Percentiles rank a stretch among this genome's conserved stretches.
Conservation (phyloP, 179 eudicot genomes). For the Beta corolliflora region DNA sequence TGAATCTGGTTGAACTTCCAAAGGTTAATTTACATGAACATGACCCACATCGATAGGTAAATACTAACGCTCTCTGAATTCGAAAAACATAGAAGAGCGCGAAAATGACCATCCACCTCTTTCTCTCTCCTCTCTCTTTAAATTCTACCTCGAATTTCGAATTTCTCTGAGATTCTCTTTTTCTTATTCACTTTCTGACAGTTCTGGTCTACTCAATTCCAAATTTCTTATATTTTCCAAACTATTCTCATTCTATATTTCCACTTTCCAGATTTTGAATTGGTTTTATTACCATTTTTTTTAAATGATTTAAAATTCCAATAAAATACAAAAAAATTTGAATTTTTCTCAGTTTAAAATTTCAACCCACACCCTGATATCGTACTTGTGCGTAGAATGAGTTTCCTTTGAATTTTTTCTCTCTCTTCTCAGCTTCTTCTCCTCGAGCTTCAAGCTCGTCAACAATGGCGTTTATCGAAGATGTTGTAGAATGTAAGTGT, state of each 20-base stretch:
- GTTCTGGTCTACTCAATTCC: neutral
- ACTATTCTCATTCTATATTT: neutral
- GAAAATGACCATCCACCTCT: slow-evolving; percentile 15
- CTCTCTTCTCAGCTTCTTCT: neutral
- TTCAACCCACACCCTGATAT: neutral
- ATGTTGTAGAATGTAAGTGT: neutral
- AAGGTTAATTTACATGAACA: neutral
- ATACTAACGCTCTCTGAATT: slow-evolving; percentile 2
- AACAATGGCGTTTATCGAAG: slow-evolving; percentile 19
- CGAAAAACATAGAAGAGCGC: slow-evolving; percentile 20
- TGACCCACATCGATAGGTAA: neutral
- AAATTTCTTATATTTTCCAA: neutral
- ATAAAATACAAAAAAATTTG: neutral
- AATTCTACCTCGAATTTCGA: slow-evolving; percentile 24
- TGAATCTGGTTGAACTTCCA: neutral
- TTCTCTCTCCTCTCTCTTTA: neutral
- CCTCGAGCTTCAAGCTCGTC: slow-evolving; percentile 20
- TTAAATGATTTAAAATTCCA: neutral
- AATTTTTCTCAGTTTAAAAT: slow-evolving; percentile 19
- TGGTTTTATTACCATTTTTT: neutral
- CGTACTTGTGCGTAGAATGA: slow-evolving; percentile 5
- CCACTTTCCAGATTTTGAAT: neutral
- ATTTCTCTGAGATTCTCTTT: slow-evolving; percentile 19
- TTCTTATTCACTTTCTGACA: neutral
- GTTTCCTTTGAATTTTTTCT: neutral